Base-by-base conservation (phyloP, 78 protist species). In the Thecamonas trahens region DNA sequence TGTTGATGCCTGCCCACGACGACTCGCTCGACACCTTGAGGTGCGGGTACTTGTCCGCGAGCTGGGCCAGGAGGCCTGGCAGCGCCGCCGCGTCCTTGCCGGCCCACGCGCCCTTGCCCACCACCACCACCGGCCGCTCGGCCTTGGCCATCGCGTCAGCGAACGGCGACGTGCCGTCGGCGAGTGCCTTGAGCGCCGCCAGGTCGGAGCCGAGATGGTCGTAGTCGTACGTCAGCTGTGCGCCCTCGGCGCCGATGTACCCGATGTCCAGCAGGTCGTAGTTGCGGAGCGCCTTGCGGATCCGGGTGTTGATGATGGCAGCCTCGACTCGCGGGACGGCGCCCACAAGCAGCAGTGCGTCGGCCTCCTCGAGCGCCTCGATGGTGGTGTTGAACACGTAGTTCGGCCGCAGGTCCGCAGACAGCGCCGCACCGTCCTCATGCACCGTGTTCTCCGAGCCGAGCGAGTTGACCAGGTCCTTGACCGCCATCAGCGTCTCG, bases 321-420 rank as follows among this genome's bases (percentile, higher is more conserved):
- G 82, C 85, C 72, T 82, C 82, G 69, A 9, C 26, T 37, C 81
- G 70, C 32, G 77, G 79, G 78, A 74, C 70, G 47, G 82, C 38
- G 38, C 81, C 81, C 13, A 82, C 74, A 11, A 82, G 18, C 26
- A 82, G 73, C 58, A 74, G 9, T 14, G 40, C 58, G 37, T 82
- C 87, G 49, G 76, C 64, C 60, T 70, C 66, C 38, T 82, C 87
- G 35, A 67, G 40, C 5, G 78, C 87, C 17, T 20, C 49, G 32
- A 82, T 66, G 40, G 64, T 22, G 17, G 63, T 34, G 72, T 74
- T 74, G 71, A 80, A 15, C 31, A 68, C 31, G 71, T 80, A 80
- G 49, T 24, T 44, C 22, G 68, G 9, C 37, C 66, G 61, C 35
- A 3, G 5, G 20, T 53, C 64, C 24, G 28, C 31, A 3, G 32